Percentiles rank a stretch among this genome's conserved stretches.
Evolutionary conservation across 179 eudicot genomes (phyloP).

Genomic region (Silene coronaria): DNA sequence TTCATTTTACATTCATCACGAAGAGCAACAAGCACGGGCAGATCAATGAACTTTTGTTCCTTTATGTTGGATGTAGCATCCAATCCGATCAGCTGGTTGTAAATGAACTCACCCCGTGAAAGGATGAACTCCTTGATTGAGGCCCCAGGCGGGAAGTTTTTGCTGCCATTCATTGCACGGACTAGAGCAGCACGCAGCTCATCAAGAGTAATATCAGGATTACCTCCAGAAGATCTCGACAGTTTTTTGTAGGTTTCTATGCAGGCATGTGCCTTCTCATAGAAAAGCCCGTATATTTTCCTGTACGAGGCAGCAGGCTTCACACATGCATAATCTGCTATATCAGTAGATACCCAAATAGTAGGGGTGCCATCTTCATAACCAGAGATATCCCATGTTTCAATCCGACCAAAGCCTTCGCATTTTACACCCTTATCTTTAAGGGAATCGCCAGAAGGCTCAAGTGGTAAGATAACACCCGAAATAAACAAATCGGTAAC

Average conservation of each 20-base stretch:
- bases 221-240: constrained; percentile 73
- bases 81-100: constrained; percentile 79
- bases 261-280: constrained; percentile 75
- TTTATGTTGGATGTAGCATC: constrained; percentile 60
- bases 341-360: constrained; percentile 77
- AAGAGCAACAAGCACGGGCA: constrained; percentile 64
- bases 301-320: constrained; percentile 62
- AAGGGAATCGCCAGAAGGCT: constrained; percentile 43
- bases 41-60: constrained; percentile 47
- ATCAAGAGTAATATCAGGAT: constrained; percentile 60
- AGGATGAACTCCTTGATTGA: constrained; percentile 73
- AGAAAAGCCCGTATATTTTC: constrained; percentile 64
- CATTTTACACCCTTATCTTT: constrained; percentile 72
- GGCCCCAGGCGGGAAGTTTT: constrained; percentile 53
- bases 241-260: constrained; percentile 70
- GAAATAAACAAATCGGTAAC: constrained; percentile 63
- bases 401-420: constrained; percentile 87
- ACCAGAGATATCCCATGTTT: constrained; percentile 87
- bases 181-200: constrained; percentile 74
- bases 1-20: constrained; percentile 55
- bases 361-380: constrained; percentile 96
- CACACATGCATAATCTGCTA: constrained; percentile 80
- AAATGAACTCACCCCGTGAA: constrained; percentile 84
- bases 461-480: constrained; percentile 67
- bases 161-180: constrained; percentile 74